Evolutionary conservation across 352 stramenopile species (phyloP).

Genomic region (Phytophthora europaea): DNA sequence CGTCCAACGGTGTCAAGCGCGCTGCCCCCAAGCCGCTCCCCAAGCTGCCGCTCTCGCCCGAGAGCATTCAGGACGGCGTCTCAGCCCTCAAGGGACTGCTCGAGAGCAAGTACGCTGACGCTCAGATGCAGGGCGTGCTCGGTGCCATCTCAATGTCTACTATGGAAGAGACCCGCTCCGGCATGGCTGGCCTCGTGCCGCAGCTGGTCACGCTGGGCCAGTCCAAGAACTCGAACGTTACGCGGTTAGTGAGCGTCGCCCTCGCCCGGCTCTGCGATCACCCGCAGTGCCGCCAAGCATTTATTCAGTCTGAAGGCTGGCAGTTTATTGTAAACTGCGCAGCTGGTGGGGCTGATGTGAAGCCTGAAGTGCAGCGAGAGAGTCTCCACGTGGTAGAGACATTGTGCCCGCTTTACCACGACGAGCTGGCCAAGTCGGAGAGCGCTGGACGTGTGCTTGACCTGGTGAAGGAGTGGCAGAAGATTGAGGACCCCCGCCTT

Average conservation of each 20-base stretch:
- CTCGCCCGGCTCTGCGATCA: constrained; percentile 87
- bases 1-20: constrained; percentile 66
- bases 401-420: constrained; percentile 84
- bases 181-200: constrained; percentile 75
- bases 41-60: constrained; percentile 53
- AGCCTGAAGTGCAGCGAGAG: constrained; percentile 82
- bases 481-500: constrained; percentile 83
- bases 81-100: constrained; percentile 77
- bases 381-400: constrained; percentile 90
- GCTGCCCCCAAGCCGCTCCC: constrained; percentile 72
- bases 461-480: constrained; percentile 84
- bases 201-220: constrained; percentile 75
- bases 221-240: constrained; percentile 67
- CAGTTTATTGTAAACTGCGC: constrained; percentile 87
- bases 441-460: constrained; percentile 66
- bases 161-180: constrained; percentile 60
- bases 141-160: constrained; percentile 84
- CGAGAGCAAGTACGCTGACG: constrained; percentile 80
- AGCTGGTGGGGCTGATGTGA: constrained; percentile 65
- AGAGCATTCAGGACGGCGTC: constrained; percentile 66
- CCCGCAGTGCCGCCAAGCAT: constrained; percentile 83
- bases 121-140: constrained; percentile 86
- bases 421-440: constrained; percentile 78
- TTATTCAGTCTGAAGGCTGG: constrained; percentile 85
- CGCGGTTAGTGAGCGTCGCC: constrained; percentile 75